Evolutionary conservation across 306 rosid species (phyloP), one percentile per base, ranked within the genome.

Genomic region (Quercus rubra): DNA sequence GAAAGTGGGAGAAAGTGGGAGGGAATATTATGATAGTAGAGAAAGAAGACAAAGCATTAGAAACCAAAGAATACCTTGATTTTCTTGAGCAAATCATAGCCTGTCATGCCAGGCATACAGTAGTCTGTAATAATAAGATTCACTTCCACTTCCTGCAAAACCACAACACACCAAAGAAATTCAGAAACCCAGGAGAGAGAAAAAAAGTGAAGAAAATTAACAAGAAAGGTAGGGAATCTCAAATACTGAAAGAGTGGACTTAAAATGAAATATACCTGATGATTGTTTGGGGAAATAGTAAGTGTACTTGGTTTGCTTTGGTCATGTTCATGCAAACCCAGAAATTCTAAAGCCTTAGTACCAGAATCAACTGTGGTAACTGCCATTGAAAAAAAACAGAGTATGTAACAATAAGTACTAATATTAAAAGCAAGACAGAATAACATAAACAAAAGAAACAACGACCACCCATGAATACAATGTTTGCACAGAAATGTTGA

Each of bases 81-180:
- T 86, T 88, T 94, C 85, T 87, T 94, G 70, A 94, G 94, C 82
- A 94, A 85, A 86, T 94, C 99, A 89, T 90, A 94, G 86, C 99
- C 97, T 77, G 97, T 94, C 99, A 94, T 94, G 70, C 93, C 99
- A 74, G 99, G 99, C 99, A 94, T 94, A 79, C 99, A 92, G 85
- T 94, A 94, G 69, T 94, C 97, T 33, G 97, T 94, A 54, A 94
- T 94, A 21, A 94, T 86, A 84, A 94, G 97, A 83, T 94, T 94
- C 87, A 92, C 98, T 77, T 86, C 93, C 87, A 86, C 91, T 74
- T 85, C 95, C 99, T 94, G 80, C 5, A 75, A 78, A 77, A 17
- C 67, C 77, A 82, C 55, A 77, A 71, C 52, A 78, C 61, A 74
- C 68, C 80, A 76, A 74, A 83, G 28, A 31, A 73, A 19, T 55